A percentile compares a stretch with the other conserved stretches of the same genome.
phyloP scores from a whole-genome alignment of 2,329 filamentous ascomycete species.

The Raffaelea ambrosiae region DNA sequence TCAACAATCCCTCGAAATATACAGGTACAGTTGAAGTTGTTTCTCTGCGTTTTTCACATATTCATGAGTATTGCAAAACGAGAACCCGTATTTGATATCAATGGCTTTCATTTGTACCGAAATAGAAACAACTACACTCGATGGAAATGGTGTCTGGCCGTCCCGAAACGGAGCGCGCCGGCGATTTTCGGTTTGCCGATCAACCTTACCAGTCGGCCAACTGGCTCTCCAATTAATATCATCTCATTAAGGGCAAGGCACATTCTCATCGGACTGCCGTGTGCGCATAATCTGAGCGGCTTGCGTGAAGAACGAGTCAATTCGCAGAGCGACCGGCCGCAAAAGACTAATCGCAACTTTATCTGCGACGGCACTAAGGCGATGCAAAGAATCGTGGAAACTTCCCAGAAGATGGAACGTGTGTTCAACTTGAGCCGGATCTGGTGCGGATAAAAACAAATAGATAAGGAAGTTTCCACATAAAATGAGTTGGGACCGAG shows the following conservation, averaged over 20 bases:
- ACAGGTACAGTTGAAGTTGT: too few species aligned
- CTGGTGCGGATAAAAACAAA: conserved; percentile 34
- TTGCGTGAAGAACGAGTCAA: conserved; percentile 31
- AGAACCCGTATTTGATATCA: too few species aligned
- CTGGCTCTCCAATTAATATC: neutral
- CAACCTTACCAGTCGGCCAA: too few species aligned
- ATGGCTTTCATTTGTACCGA: too few species aligned
- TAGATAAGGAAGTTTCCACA: conserved; percentile 40
- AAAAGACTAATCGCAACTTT: conserved; percentile 22
- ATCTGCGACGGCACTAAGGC: conserved; percentile 22
- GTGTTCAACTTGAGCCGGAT: conserved; percentile 22
- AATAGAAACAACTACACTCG: too few species aligned
- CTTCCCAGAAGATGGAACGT: conserved; percentile 27
- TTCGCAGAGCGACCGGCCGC: conserved; percentile 26
- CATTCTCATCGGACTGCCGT: neutral
- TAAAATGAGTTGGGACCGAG: conserved; percentile 35
- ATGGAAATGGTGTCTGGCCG: too few species aligned
- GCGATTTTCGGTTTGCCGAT: too few species aligned
- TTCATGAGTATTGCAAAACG: too few species aligned
- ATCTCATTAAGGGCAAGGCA: too few species aligned
- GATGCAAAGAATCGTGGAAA: conserved; percentile 28
- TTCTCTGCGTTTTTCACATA: too few species aligned
- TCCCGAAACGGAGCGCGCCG: too few species aligned
- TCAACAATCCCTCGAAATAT: too few species aligned
- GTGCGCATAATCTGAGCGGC: conserved; percentile 16